Evolutionary conservation across 805 yeast genomes (phyloP).

Genomic region (Priceomyces carsonii): DNA sequence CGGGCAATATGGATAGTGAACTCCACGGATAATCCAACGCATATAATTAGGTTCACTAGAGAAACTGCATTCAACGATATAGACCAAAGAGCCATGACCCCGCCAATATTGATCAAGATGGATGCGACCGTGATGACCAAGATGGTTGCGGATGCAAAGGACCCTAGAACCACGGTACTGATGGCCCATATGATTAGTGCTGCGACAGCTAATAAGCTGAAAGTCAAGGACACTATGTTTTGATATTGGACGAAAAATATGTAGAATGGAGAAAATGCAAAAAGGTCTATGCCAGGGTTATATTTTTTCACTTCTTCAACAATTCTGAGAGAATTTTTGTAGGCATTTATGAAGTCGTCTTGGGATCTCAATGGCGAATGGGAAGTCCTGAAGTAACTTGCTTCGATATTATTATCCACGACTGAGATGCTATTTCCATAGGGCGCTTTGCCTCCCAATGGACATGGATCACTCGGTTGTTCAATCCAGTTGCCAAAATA

Average conservation of each 20-base stretch:
- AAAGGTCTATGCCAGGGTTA: conserved; percentile 52
- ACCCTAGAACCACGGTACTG: conserved; percentile 64
- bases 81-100: conserved; percentile 72
- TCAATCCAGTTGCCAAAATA: conserved; percentile 81
- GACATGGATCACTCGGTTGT: conserved; percentile 86
- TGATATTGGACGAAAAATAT: conserved; percentile 88
- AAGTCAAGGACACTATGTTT: conserved; percentile 60
- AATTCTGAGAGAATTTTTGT: conserved; percentile 68
- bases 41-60: conserved; percentile 86
- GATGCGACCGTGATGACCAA: conserved; percentile 59
- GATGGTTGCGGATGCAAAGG: conserved; percentile 57
- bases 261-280: conserved; percentile 93
- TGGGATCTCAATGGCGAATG: conserved; percentile 83
- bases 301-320: conserved; percentile 51
- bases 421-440: conserved; percentile 62
- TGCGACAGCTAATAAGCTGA: conserved; percentile 55
- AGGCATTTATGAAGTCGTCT: conserved; percentile 78
- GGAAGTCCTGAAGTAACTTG: conserved; percentile 76
- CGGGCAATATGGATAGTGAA: conserved; percentile 86
- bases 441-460: conserved; percentile 94
- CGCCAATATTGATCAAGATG: conserved; percentile 74
- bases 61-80: conserved; percentile 87
- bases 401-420: conserved; percentile 38
- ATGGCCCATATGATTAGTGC: conserved; percentile 51
- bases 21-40: conserved; percentile 91